phyloP scores from a whole-genome alignment of 495 filamentous ascomycete species.

The Daldinia bambusicola region DNA sequence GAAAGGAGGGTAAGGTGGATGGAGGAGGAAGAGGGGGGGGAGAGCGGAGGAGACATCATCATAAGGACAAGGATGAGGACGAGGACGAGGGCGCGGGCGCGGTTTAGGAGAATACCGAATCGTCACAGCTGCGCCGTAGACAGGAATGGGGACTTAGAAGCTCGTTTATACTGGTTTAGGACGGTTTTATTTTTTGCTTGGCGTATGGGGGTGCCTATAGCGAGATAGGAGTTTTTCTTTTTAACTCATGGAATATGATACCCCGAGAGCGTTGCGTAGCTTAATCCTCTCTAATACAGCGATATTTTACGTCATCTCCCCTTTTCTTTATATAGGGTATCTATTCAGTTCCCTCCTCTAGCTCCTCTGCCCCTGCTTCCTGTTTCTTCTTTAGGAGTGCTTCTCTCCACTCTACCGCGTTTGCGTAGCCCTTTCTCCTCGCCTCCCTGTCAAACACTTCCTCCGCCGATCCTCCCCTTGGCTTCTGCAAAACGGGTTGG shows the following conservation, averaged over 20 bases:
- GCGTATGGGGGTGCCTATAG: no score
- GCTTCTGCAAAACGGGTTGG: slow-evolving; percentile 73
- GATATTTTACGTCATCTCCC: slow-evolving; percentile 6
- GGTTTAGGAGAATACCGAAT: not conserved
- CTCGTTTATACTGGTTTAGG: slow-evolving; percentile 1
- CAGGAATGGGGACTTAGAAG: not conserved
- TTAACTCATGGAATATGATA: slow-evolving; percentile 39
- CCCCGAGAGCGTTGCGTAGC: slow-evolving; percentile 29
- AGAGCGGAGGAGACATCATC: no score
- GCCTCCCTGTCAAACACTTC: slow-evolving; percentile 83
- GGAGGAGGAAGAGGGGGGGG: no score
- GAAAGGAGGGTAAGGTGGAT: slow-evolving; percentile 21
- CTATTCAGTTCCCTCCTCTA: slow-evolving; percentile 19
- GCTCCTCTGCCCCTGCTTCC: slow-evolving; percentile 25
- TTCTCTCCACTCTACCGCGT: slow-evolving; percentile 57
- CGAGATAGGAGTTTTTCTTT: no score
- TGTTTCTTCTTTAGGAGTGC: slow-evolving; percentile 42
- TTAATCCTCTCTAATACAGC: slow-evolving; percentile 15
- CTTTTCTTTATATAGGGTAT: not conserved
- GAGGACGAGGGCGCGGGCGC: no score
- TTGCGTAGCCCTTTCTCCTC: slow-evolving; percentile 69
- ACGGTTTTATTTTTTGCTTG: slow-evolving; percentile 15
- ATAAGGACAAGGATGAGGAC: not conserved
- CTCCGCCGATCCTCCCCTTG: slow-evolving; percentile 69
- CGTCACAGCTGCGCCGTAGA: not conserved